These are phyloP conservation scores for Magnaporthiopsis poae DNA, from an alignment of 2,329 filamentous ascomycete genomes.

Conservation along the genomic window DNA sequence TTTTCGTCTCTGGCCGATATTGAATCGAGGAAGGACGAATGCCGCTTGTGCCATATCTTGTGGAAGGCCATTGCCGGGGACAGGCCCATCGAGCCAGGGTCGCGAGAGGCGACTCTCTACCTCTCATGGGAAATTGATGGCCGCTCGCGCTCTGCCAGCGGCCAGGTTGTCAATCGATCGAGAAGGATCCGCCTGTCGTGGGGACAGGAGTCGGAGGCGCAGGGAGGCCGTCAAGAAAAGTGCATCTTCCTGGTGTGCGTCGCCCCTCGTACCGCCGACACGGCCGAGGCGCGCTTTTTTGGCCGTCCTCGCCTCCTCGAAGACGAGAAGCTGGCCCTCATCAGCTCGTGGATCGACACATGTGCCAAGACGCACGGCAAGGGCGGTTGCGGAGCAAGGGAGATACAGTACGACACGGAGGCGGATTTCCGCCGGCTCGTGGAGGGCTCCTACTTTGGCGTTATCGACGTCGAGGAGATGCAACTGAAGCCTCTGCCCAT, in stretches of 20 bases:
- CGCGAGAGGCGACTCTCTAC: neutral
- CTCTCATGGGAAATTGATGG: neutral
- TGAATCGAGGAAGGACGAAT: neutral
- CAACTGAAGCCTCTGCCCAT: slow-evolving; percentile 7
- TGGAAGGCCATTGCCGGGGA: neutral
- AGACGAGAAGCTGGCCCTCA: slow-evolving; percentile 3
- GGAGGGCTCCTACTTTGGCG: slow-evolving; percentile 7
- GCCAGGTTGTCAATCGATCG: neutral
- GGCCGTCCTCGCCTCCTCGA: neutral
- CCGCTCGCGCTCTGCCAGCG: neutral
- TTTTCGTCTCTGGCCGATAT: neutral
- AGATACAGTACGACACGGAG: too few species aligned
- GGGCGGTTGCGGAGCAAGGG: too few species aligned
- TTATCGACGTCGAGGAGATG: slow-evolving; percentile 7
- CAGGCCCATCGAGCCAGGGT: neutral
- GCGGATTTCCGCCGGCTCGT: slow-evolving; percentile 3
- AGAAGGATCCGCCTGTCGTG: neutral
- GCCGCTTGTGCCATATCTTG: neutral
- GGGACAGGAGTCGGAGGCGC: neutral
- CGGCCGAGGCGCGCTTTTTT: neutral
- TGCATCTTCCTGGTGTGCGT: neutral
- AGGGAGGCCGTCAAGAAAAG: too few species aligned
- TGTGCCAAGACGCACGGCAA: slow-evolving; percentile 1
- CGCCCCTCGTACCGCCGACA: neutral
- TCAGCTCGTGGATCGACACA: slow-evolving; percentile 6